A percentile compares a stretch with the other conserved stretches of the same genome.
Conservation (phyloP, 2,329 filamentous ascomycete species). For the Alternaria postmessia region DNA sequence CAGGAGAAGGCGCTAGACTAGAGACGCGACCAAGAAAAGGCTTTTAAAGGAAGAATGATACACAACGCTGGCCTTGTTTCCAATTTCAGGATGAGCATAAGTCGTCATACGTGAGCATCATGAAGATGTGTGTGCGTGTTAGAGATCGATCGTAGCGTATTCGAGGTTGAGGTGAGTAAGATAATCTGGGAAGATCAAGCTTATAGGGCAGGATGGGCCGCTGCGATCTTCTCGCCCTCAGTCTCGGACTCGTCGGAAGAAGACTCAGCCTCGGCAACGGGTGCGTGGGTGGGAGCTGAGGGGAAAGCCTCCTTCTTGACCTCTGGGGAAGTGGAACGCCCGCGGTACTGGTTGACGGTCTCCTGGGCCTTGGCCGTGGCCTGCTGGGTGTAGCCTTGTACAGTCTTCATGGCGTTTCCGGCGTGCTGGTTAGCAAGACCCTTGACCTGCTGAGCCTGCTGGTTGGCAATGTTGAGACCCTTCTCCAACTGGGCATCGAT, state of each 20-base stretch:
- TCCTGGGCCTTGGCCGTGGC: conserved; percentile 69
- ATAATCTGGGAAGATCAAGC: background rate
- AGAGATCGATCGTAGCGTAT: conserved; percentile 1
- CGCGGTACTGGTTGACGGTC: conserved; percentile 51
- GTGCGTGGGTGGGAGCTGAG: conserved; percentile 25
- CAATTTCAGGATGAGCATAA: conserved; percentile 41
- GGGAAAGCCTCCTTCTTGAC: conserved; percentile 31
- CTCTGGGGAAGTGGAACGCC: conserved; percentile 49
- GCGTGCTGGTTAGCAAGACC: conserved; percentile 68
- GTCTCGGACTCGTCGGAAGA: conserved; percentile 17
- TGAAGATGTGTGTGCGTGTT: conserved; percentile 30
- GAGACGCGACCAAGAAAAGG: conserved; percentile 22
- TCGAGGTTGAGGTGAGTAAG: background rate
- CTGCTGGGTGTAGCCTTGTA: conserved; percentile 67
- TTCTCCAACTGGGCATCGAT: conserved; percentile 68
- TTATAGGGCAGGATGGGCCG: conserved; percentile 42
- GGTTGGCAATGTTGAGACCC: conserved; percentile 61
- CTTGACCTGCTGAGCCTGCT: conserved; percentile 67
- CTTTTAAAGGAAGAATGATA: conserved; percentile 42
- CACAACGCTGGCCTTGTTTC: conserved; percentile 27
- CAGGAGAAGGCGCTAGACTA: conserved; percentile 32
- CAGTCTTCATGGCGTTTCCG: conserved; percentile 63
- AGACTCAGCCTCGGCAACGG: conserved; percentile 13
- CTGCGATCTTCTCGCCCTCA: conserved; percentile 14
- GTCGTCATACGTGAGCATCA: conserved; percentile 35